These are phyloP conservation scores for Globisporangium polare DNA, from an alignment of 352 stramenopile genomes.

Conservation along the genomic window DNA sequence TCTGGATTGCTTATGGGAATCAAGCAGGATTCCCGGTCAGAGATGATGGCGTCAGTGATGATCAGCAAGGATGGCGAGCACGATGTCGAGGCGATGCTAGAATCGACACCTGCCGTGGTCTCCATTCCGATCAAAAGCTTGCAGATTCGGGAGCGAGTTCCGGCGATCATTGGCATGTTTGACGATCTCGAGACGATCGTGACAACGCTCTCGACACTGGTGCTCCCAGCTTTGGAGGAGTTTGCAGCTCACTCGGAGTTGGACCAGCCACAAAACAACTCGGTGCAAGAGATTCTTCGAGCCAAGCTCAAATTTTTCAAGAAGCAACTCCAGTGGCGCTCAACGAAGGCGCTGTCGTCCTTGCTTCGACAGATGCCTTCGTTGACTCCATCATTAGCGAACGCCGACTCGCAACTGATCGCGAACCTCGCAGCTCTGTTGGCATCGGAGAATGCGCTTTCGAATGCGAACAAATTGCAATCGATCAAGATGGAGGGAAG, in stretches of 20 bases:
- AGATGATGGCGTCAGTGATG: slow-evolving; percentile 31
- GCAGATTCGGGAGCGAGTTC: slow-evolving; percentile 65
- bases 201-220: slow-evolving; percentile 43
- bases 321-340: slow-evolving; percentile 76
- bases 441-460: slow-evolving; percentile 47
- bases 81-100: background rate
- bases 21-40: slow-evolving; percentile 36
- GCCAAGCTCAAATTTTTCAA: slow-evolving; percentile 64
- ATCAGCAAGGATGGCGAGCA: background rate
- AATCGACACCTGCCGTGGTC: slow-evolving; percentile 11
- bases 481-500: slow-evolving; percentile 19
- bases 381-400: slow-evolving; percentile 32
- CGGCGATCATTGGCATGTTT: slow-evolving; percentile 76
- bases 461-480: slow-evolving; percentile 14
- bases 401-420: slow-evolving; percentile 59
- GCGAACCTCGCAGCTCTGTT: slow-evolving; percentile 54
- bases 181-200: slow-evolving; percentile 57
- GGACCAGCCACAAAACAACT: slow-evolving; percentile 58
- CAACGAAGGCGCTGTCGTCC: slow-evolving; percentile 65
- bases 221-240: slow-evolving; percentile 34
- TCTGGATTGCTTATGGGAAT: slow-evolving; percentile 30
- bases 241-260: slow-evolving; percentile 35
- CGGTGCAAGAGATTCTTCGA: slow-evolving; percentile 55
- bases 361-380: slow-evolving; percentile 69
- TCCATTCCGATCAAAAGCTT: slow-evolving; percentile 49